Conservation (phyloP, 192 early-diverging fungal species). For the Rhizophagus sp. region DNA sequence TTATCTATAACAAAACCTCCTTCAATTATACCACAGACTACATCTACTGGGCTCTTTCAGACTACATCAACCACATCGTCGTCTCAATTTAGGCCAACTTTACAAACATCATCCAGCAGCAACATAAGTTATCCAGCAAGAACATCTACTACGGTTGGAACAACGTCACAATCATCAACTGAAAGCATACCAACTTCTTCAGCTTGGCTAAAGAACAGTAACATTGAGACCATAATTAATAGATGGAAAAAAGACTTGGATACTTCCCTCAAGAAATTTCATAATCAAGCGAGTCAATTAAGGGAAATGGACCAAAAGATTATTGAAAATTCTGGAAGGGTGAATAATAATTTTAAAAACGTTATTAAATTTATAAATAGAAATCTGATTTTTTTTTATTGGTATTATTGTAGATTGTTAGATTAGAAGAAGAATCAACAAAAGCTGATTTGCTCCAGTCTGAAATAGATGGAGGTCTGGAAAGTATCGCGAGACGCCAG, state of each 20-base stretch:
- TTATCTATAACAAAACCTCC: not conserved
- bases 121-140: not conserved
- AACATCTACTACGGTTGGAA: constrained; percentile 38
- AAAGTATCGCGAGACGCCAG: constrained; percentile 88
- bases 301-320: constrained; percentile 83
- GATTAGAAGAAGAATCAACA: constrained; percentile 73
- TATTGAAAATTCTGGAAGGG: constrained; percentile 80
- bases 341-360: constrained; percentile 35
- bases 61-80: not conserved
- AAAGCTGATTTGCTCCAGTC: constrained; percentile 73
- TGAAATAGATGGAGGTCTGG: constrained; percentile 82
- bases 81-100: not conserved
- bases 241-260: constrained; percentile 89
- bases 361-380: constrained; percentile 16
- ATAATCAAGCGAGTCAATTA: constrained; percentile 81
- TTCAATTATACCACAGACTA: not conserved
- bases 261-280: constrained; percentile 78
- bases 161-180: constrained; percentile 35
- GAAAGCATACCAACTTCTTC: constrained; percentile 47
- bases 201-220: constrained; percentile 76
- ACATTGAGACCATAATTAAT: constrained; percentile 88
- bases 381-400: not conserved
- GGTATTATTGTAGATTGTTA: constrained; percentile 59
- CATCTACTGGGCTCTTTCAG: not conserved
- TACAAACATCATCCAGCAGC: not conserved